phyloP scores from a whole-genome alignment of 768 basidiomycete genomes.

The Suillus weaverae region DNA sequence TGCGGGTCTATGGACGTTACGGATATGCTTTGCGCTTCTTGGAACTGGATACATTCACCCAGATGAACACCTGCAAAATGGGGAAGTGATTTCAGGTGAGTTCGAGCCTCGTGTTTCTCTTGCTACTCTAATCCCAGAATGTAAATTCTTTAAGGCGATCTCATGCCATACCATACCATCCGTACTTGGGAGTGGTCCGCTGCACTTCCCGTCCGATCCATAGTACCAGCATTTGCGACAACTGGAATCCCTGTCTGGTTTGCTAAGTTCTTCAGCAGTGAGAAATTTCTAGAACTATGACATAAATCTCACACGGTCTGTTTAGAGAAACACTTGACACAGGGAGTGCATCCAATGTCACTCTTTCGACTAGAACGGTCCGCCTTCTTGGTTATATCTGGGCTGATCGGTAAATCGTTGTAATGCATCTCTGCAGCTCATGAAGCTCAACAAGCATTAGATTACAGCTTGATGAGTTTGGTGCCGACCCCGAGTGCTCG shows the following conservation, averaged over 20 bases:
- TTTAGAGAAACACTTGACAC: conserved; percentile 15
- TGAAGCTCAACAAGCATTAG: conserved; percentile 17
- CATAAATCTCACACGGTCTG: conserved; percentile 8
- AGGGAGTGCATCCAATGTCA: conserved; percentile 10
- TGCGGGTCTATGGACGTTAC: conserved; percentile 26
- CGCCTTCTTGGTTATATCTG: conserved; percentile 31
- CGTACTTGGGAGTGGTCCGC: conserved; percentile 41
- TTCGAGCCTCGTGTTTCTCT: conserved; percentile 4
- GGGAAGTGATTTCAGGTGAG: conserved; percentile 38
- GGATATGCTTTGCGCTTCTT: conserved; percentile 31
- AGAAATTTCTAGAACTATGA: conserved; percentile 9
- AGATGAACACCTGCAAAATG: conserved; percentile 44
- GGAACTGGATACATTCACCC: conserved; percentile 42
- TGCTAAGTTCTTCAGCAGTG: conserved; percentile 21
- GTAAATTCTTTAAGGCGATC: conserved; percentile 19
- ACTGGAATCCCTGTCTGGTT: conserved; percentile 34
- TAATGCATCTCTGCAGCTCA: neutral
- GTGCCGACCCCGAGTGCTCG: conserved; percentile 18
- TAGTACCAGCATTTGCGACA: conserved; percentile 32
- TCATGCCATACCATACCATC: conserved; percentile 28
- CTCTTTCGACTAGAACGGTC: conserved; percentile 34
- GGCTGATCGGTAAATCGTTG: conserved; percentile 31
- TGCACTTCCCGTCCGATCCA: conserved; percentile 36
- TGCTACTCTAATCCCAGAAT: conserved; percentile 9
- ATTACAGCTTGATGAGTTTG: conserved; percentile 26